These are phyloP conservation scores for Globisporangium cylindrosporum DNA, from an alignment of 352 stramenopile species.

Conservation along the genomic window DNA sequence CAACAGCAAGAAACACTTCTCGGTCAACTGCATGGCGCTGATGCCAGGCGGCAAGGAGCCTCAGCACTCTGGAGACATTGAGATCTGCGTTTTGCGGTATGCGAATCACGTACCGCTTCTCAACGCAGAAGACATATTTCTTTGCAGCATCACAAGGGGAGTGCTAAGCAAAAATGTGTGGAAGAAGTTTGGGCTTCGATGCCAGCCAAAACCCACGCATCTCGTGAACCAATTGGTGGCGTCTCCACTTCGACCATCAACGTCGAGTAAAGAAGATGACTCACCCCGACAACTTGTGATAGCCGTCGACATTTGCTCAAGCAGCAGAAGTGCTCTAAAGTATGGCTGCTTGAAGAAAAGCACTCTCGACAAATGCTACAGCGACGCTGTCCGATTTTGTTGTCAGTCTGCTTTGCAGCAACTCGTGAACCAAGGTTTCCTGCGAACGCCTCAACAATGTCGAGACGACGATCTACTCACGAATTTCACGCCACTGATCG, in stretches of 20 bases:
- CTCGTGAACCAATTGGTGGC: slow-evolving; percentile 56
- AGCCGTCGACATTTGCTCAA: slow-evolving; percentile 51
- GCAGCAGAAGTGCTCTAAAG: slow-evolving; percentile 26
- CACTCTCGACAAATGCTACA: slow-evolving; percentile 47
- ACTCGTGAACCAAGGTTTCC: slow-evolving; percentile 33
- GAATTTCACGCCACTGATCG: slow-evolving; percentile 53
- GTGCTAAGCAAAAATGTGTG: slow-evolving; percentile 37
- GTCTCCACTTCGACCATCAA: slow-evolving; percentile 22
- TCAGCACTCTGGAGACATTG: slow-evolving; percentile 26
- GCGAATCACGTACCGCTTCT: slow-evolving; percentile 73
- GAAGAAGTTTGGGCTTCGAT: slow-evolving; percentile 60
- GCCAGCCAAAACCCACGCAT: slow-evolving; percentile 23
- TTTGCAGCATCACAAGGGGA: slow-evolving; percentile 51
- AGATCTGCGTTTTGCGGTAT: slow-evolving; percentile 68
- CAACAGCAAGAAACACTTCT: slow-evolving; percentile 26
- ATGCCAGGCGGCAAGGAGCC: slow-evolving; percentile 26
- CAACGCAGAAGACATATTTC: slow-evolving; percentile 51
- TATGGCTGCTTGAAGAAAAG: slow-evolving; percentile 58
- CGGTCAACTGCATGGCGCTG: slow-evolving; percentile 48
- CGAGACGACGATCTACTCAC: slow-evolving; percentile 51
- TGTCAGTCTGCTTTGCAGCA: slow-evolving; percentile 45
- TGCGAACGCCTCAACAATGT: slow-evolving; percentile 49
- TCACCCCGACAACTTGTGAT: slow-evolving; percentile 30
- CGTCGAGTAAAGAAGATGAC: slow-evolving; percentile 9
- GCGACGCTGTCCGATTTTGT: slow-evolving; percentile 30